Base-by-base conservation (phyloP, 164 flowering plant genomes). In the Dillenia suffruticosa region DNA sequence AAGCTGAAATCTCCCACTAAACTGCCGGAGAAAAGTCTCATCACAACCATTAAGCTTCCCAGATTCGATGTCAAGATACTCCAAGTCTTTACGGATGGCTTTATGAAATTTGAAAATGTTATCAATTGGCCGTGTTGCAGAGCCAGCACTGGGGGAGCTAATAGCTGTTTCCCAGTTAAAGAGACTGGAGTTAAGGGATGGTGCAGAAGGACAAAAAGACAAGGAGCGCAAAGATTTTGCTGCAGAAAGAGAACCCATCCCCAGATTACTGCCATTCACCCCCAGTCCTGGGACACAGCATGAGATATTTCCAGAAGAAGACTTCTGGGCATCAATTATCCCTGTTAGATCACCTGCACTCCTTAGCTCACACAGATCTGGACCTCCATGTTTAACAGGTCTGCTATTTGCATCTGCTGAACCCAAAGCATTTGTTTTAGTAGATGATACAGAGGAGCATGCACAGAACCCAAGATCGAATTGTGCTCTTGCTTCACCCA, bases 241-340 rank as follows among this genome's bases (percentile, higher is more conserved):
- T 10, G 86, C 49, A 48, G 82, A 55, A 57, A 88, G 75, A 69
- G 92, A 81, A 71, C 79, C 79, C 64, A 76, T 62, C 57, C 88
- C 86, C 6, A 83, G 73, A 63, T 79, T 80, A 72, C 52, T 81
- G 64, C 64, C 56, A 53, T 72, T 86, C 58, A 93, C 87, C 63
- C 97, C 98, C 71, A 90, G 72, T 11, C 84, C 89, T 58, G 98
- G 97, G 57, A 89, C 97, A 75, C 89, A 86, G 64, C 97, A 88
- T 46, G 86, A 70, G 68, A 76, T 82, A 68, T 65, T 78, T 57
- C 70, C 62, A 71, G 77, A 78, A 51, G 82, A 73, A 17, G 17
- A 49, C 43, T 68, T 77, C 64, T 17, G 64, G 14, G 70, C 46
- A 74, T 68, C 64, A 49, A 49, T 51, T 56, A 56, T 26, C 66